A percentile compares a stretch with the other conserved stretches of the same genome.
These are phyloP conservation scores for Colletotrichum sp. DNA, from an alignment of 2,329 filamentous ascomycete species.

Conservation along the genomic window DNA sequence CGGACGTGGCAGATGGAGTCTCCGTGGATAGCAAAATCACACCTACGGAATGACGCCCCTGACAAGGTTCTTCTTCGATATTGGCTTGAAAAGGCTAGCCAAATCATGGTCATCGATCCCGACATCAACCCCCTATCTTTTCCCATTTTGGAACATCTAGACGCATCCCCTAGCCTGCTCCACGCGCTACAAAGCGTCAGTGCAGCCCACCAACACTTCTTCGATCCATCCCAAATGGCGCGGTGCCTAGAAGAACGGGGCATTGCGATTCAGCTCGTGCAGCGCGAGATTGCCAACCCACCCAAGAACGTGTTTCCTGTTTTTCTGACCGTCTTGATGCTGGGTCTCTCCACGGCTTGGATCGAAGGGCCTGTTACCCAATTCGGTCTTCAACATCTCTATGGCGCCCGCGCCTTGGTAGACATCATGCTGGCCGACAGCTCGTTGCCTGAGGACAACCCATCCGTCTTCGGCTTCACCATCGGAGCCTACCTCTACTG, in stretches of 20 bases:
- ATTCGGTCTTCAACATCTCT: neutral
- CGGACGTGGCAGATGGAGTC: neutral
- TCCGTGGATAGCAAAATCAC: neutral
- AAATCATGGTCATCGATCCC: neutral
- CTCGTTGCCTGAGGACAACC: neutral
- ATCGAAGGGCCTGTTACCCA: neutral
- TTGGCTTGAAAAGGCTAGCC: neutral
- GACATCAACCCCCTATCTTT: neutral
- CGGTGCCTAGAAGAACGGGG: neutral
- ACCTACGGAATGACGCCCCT: neutral
- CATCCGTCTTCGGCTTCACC: neutral
- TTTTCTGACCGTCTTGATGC: neutral
- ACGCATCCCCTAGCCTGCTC: neutral
- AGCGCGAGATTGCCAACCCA: neutral
- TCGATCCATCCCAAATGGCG: neutral
- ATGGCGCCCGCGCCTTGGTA: neutral
- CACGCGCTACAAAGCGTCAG: neutral
- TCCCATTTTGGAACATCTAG: neutral
- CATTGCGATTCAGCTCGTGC: neutral
- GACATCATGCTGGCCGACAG: neutral
- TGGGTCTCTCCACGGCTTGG: neutral
- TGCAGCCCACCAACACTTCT: neutral
- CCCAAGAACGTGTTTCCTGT: neutral
- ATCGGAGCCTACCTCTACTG: neutral
- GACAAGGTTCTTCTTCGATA: neutral